Conservation (phyloP, 805 yeast genomes). For the Candida oleophila region DNA sequence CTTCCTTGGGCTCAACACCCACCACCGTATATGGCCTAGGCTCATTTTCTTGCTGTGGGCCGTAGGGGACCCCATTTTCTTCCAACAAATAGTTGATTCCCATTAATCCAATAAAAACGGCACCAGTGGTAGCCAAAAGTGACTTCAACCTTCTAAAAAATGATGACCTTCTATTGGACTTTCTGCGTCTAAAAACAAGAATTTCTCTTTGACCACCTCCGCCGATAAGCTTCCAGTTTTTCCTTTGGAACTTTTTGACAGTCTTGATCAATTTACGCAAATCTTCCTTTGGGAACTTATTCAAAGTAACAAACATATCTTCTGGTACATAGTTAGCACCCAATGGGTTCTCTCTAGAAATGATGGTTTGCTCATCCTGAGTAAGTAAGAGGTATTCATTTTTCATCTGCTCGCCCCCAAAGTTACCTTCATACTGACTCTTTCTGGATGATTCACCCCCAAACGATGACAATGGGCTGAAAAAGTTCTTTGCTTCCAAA, state of each 20-base stretch:
- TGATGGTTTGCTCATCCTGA: constrained; percentile 32
- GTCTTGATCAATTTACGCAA: constrained; percentile 31
- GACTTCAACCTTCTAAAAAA: constrained; percentile 15
- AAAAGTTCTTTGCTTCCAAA: constrained; percentile 41
- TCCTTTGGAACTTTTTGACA: constrained; percentile 42
- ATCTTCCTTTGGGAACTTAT: constrained; percentile 32
- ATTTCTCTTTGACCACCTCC: constrained; percentile 30
- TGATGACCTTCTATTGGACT: not conserved
- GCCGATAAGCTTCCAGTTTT: constrained; percentile 57
- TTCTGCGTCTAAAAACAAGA: constrained; percentile 13
- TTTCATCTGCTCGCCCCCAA: constrained; percentile 6
- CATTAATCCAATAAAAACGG: constrained; percentile 19
- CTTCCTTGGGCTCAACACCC: too few species aligned
- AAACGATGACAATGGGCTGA: constrained; percentile 36
- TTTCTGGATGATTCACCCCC: constrained; percentile 6
- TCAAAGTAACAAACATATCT: constrained; percentile 42
- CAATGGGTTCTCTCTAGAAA: constrained; percentile 38
- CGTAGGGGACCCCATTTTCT: not conserved
- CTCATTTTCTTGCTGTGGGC: not conserved
- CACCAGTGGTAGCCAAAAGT: constrained; percentile 25
- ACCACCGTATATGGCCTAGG: not conserved
- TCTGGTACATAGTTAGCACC: constrained; percentile 33
- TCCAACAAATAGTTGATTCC: constrained; percentile 19
- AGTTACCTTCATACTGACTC: not conserved
- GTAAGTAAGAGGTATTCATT: constrained; percentile 30